Evolutionary conservation across 768 basidiomycete genomes (phyloP), one percentile per base, ranked within the genome.

Genomic region (Pisolithus albus): DNA sequence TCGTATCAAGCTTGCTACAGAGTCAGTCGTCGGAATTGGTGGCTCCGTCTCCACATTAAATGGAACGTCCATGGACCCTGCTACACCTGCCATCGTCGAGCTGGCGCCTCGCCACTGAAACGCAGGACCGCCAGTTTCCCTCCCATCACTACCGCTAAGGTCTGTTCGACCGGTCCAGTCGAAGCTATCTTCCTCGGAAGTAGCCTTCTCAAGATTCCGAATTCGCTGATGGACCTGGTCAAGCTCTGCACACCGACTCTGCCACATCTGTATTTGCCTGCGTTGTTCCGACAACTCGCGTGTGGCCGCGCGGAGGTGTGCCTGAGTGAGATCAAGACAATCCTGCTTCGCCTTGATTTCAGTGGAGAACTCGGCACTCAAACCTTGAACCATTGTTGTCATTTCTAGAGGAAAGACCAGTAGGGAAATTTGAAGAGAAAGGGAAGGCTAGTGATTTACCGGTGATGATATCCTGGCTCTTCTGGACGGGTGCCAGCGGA

Each of bases 331-430:
- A 54, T 92, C 90, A n/a, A 97, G 80, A 18, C 80, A 75, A 56
- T 92, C 90, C 67, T 92, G 85, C 64, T 96, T 97, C 18, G 78
- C 68, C 62, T 88, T 85, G 56, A 97, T 79, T 68, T 99, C 96
- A 21, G 77, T 57, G 41, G 84, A 76, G 68, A 95, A 97, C 36
- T 95, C 90, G 5, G 76, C 64, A 51, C 83, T 81, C 6, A 98
- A 78, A 43, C 73, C 74, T 65, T 89, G 83, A 43, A 99, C 84
- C 80, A 95, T 91, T 0, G 78, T 57, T 1, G 87, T 87, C 76
- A 98, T 86, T 56, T 93, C 92, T 92, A 56, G 8, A 2, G 52
- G 9, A 39, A 5, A 26, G 8, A n/a, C 62, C 51, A 67, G 51
- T 39, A 40, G 8, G 24, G 36, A 28, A n/a, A 13, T 15, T 23